Evolutionary conservation across 495 filamentous ascomycete genomes (phyloP), one percentile per base, ranked within the genome.

Genomic region (Trichoderma erinaceum): DNA sequence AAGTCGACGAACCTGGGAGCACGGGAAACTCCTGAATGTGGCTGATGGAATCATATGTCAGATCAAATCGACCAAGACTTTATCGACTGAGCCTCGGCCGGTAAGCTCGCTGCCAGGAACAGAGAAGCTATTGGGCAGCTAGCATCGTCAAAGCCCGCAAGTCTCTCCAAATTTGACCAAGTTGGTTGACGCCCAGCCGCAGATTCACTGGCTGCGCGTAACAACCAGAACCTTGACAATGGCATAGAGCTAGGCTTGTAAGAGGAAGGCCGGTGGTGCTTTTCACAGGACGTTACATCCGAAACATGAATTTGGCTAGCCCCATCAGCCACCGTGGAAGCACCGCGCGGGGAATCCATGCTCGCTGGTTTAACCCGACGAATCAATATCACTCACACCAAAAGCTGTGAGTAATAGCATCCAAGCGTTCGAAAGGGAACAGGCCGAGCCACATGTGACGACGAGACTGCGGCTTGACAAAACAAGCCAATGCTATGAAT

Each of bases 381-480:
- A 56, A 56, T 56, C 50, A 56, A 23, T 56, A 16, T 25, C 50
- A 25, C 4, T 3, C 50, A 56, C 50, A 4, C 16, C 18, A 25
- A 12, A 12, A n/a, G 50, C 8, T 6, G 50, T 56, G 50, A 56
- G 50, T 56, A 56, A 56, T 56, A 56, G 21, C 21, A 56, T 56
- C n/a, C 18, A 48, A 11, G 5, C 21, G 18, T 56, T 56, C 1
- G n/a, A 56, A 6, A 56, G 50, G 21, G 50, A 56, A 56, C 16
- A 21, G 3, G 50, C 50, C 50, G 50, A 56, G 50, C 50, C 16
- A 56, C 50, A 56, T 56, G 50, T 56, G 50, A 56, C 4, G 50
- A 56, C 10, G 50, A 11, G 50, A 21, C 4, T n/a, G 50, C 21
- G 10, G 21, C 10, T 56, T 56, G n/a, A 56, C 50, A 56, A 23